Base-by-base conservation (phyloP, 2,329 filamentous ascomycete genomes). In the Talaromyces sp. region DNA sequence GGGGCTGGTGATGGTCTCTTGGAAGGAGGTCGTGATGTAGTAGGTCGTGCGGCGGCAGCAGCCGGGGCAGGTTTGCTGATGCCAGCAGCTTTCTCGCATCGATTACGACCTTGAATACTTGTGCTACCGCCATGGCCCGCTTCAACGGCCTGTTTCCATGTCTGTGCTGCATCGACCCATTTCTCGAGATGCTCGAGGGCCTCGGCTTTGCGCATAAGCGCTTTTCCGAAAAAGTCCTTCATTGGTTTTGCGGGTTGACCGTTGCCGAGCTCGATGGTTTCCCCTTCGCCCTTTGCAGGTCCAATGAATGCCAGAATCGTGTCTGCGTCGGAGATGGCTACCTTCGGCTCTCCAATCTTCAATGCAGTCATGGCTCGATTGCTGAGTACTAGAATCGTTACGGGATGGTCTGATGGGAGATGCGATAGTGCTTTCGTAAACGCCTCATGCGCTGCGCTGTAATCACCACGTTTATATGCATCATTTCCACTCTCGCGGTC, bases 391-490 rank as follows among this genome's bases (percentile, higher is more conserved):
- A 98, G 82, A 66, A 98, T 95, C 19, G 87, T 87, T 27, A 98
- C 83, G 0, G 94, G 94, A 75, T 99, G 95, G 3, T 83, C 85
- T 14, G 86, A 78, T 1, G 95, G 95, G 37, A 99, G 82, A 43
- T 87, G 86, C 1, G 85, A 81, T 2, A 99, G 82, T 1, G 95
- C 92, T 35, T 86, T 85, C 0, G 90, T 88, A 76, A 98, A 99
- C 0, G 90, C 89, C 22, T 87, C 83, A 72, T 97, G 92, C 0
- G 95, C 95, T 10, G 90, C 85, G 19, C 91, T 90, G 76, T 92
- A 99, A 76, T 99, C 95, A 39, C 95, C 95, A 41, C 92, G 88
- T 78, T 97, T 98, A 81, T 97, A 98, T 69, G 96, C 91, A 62
- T 90, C 89, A 10, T 93, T 92, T 19, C 94, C 95, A 68, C 89